Conservation (phyloP, 148 eudicot genomes). For the Diospyros kaki region DNA sequence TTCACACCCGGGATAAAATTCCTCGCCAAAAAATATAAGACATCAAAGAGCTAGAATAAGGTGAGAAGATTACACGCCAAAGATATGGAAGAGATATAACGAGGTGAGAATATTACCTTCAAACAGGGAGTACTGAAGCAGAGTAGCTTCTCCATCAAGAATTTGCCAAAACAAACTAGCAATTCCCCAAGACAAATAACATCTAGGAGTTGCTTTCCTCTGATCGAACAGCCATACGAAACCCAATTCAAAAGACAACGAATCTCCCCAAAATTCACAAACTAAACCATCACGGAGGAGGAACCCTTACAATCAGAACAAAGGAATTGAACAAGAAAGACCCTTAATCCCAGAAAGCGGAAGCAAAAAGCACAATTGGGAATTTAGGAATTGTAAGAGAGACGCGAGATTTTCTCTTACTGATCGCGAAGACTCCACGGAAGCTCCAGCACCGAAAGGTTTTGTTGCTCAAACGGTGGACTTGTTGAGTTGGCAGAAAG, state of each 20-base stretch:
- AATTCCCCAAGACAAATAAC: background rate
- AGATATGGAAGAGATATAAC: background rate
- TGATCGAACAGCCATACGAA: background rate
- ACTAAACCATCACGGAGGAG: background rate
- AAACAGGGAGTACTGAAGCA: conserved; percentile 1
- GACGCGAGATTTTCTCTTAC: background rate
- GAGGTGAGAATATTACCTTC: background rate
- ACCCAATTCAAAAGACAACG: conserved; percentile 1
- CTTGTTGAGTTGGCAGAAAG: no score
- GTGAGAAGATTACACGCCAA: background rate
- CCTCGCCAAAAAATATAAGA: background rate
- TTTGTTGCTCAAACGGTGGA: no score
- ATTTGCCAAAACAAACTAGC: background rate
- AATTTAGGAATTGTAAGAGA: background rate
- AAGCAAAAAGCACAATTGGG: background rate
- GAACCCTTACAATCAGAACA: background rate
- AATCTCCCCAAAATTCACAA: background rate
- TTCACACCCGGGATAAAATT: background rate
- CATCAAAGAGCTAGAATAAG: background rate
- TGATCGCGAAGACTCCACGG: background rate
- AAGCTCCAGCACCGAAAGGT: no score
- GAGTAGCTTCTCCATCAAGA: background rate
- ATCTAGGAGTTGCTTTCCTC: background rate
- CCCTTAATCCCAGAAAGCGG: background rate
- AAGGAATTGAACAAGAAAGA: background rate